Evolutionary conservation across 1,284 basidiomycete species (phyloP), one percentile per base, ranked within the genome.

Genomic region (Rugosomyces carneus): DNA sequence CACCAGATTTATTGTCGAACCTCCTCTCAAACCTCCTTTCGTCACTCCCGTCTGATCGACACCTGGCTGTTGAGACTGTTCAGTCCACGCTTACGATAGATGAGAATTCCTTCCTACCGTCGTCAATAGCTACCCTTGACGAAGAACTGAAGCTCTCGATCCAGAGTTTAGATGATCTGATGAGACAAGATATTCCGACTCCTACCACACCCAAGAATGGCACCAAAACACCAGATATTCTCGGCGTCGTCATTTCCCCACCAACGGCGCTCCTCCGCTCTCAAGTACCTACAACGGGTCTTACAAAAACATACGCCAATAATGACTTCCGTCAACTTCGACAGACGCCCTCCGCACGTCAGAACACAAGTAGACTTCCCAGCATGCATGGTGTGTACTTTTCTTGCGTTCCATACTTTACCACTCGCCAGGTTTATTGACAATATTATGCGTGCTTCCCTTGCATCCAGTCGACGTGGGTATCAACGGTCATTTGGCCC

Each of bases 321-420:
- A 88, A 89, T 55, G 86, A 89, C 60, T 89, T 89, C 55, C 71
- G 86, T 47, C 76, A 84, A 58, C 66, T 88, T 53, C 70, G 86
- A 42, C 80, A 82, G 60, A 66, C 71, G 23, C 73, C 82, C 26
- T 75, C 76, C 16, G 76, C 81, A 51, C 76, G 83, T 53, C 75
- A 84, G 60, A 89, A 89, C 60, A 89, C 86, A 48, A 89, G 86
- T 62, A 72, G 86, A 57, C 69, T 89, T 45, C 86, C 86, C 21
- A 89, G 86, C 63, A 82, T 78, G 68, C 86, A 89, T 66, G 87
- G 86, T 89, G 62, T 58, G 85, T 75, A 40, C 47, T 37, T 29
- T 45, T 41, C 50, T 10, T 13, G 27, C 10, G 21, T 37, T 48
- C 40, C 29, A 9, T 38, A 7, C 18, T 13, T 10, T 21, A 7